Evolutionary conservation across 495 filamentous ascomycete species (phyloP), one percentile per base, ranked within the genome.

Genomic region (Penicillium ochrochloron): DNA sequence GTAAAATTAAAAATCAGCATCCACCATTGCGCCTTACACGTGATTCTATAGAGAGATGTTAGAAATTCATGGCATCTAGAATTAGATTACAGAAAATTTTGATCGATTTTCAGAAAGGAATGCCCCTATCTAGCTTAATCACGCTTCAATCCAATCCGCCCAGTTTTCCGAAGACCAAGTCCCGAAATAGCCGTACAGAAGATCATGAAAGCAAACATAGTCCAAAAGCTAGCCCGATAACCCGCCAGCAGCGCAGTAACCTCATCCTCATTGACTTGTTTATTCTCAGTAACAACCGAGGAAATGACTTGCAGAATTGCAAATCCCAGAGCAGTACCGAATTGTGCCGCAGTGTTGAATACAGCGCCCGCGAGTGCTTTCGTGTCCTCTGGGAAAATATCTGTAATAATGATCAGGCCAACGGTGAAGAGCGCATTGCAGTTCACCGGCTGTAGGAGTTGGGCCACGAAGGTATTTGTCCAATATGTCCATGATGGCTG

Each of bases 351-450:
- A 23, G 55, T 58, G 34, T 58, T 58, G 37, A 58, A 58, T 37
- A 58, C 55, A 27, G 55, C 55, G 7, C 55, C 55, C 2, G 55
- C 55, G 10, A 58, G 55, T 9, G 55, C 55, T 21, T 58, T 58
- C 10, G 55, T 58, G n/a, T 58, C 55, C 7, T 58, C 55, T 17
- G 55, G 55, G 39, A 58, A 58, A 10, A 58, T 58, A 31, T 58
- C 55, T 11, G 55, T 58, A 9, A 58, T 58, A 10, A 58, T 56
- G 1, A 88, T 76, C 0, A 78, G 81, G 70, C 84, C 88, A 0
- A 87, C 72, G 0, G 74, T 70, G 65, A 86, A 84, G 9, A 80
- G 75, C 42, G 74, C 77, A 7, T 83, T 69, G 0, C 82, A 77
- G 39, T 75, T 69, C 7, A 69, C 21, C 15, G 37, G 35, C 21